Evolutionary conservation across 208 protist genomes (phyloP).

Genomic region (Histomonas meleagridis): DNA sequence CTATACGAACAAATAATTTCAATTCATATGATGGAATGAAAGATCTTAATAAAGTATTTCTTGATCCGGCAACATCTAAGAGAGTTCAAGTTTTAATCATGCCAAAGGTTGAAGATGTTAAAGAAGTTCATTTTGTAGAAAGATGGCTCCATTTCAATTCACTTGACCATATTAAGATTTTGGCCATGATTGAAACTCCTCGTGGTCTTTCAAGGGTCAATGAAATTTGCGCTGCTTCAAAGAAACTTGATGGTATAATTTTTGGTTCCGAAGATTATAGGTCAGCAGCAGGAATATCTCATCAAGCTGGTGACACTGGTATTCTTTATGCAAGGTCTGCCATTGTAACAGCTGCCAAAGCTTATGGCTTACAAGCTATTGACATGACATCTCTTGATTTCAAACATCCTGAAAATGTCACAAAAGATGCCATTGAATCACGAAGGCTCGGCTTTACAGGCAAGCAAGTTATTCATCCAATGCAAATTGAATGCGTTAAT

Average conservation of each 20-base stretch:
- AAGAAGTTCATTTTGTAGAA: neutral
- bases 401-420: neutral
- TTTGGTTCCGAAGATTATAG: constrained; percentile 22
- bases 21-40: neutral
- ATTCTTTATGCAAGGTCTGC: neutral
- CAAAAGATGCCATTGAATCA: neutral
- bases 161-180: neutral
- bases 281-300: neutral
- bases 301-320: neutral
- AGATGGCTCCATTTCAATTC: neutral
- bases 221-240: neutral
- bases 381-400: constrained; percentile 30
- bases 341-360: neutral
- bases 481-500: constrained; percentile 6
- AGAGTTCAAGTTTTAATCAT: neutral
- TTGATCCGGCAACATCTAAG: neutral
- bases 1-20: neutral
- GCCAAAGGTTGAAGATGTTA: constrained; percentile 18
- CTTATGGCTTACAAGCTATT: neutral
- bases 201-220: neutral
- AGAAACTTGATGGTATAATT: neutral
- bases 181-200: constrained; percentile 29
- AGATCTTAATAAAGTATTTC: constrained; percentile 1
- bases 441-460: neutral
- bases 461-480: constrained; percentile 34